A percentile compares a stretch with the other conserved stretches of the same genome.
Evolutionary conservation across 352 stramenopile genomes (phyloP).

Genomic region (Peronospora belbahrii): DNA sequence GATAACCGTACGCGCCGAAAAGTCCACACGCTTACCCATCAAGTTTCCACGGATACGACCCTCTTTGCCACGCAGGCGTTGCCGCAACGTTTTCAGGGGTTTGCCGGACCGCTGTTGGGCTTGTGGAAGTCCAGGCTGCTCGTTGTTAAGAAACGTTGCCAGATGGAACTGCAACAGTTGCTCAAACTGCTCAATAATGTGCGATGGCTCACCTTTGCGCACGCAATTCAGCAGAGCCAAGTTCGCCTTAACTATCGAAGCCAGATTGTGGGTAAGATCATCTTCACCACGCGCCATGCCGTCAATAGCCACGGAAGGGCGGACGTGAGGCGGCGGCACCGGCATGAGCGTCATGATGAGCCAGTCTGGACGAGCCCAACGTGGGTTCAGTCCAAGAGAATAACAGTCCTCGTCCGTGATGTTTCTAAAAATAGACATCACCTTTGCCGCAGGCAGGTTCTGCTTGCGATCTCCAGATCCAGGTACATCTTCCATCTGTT

Average conservation of each 20-base stretch:
- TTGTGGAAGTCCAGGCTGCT: constrained; percentile 92
- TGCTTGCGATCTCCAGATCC: constrained; percentile 95
- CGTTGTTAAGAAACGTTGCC: constrained; percentile 96
- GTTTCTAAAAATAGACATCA: constrained; percentile 95
- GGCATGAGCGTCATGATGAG: constrained; percentile 98
- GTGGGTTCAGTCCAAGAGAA: constrained; percentile 91
- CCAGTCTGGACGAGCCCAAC: constrained; percentile 95
- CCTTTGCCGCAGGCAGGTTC: constrained; percentile 91
- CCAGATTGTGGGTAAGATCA: constrained; percentile 97
- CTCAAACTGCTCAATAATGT: constrained; percentile 94
- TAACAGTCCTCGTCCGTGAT: constrained; percentile 96
- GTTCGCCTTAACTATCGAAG: constrained; percentile 98
- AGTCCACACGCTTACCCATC: constrained; percentile 99
- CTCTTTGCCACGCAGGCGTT: constrained; percentile 96
- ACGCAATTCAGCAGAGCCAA: constrained; percentile 92
- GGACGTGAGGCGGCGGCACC: constrained; percentile 96
- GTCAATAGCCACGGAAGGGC: constrained; percentile 93
- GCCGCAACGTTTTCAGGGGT: constrained; percentile 95
- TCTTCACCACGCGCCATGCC: constrained; percentile 93
- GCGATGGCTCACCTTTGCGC: constrained; percentile 90
- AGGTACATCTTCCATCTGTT: constrained; percentile 91
- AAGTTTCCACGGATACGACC: constrained; percentile 98
- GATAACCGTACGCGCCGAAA: constrained; percentile 98
- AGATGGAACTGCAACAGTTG: constrained; percentile 83
- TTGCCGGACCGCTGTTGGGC: constrained; percentile 95